These are phyloP conservation scores for Penicillium bovifimosum DNA, from an alignment of 495 filamentous ascomycete species.

Conservation along the genomic window DNA sequence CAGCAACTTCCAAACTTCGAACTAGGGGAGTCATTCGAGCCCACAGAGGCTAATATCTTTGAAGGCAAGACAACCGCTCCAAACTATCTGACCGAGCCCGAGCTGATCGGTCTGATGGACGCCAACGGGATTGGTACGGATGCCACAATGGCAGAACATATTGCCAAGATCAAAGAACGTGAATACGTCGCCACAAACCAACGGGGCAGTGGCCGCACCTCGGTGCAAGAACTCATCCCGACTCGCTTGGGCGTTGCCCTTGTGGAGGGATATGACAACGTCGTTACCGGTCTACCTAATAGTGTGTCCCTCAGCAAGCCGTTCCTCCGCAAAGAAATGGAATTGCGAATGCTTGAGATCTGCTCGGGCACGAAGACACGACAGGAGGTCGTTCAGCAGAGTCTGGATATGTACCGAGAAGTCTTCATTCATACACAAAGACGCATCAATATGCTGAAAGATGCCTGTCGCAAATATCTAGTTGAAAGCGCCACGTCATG, in stretches of 20 bases:
- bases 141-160: constrained; percentile 98
- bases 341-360: constrained; percentile 88
- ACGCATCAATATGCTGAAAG: constrained; percentile 70
- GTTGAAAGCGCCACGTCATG: constrained; percentile 26
- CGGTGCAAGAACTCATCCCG: constrained; percentile 82
- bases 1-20: constrained; percentile 74
- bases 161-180: constrained; percentile 86
- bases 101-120: constrained; percentile 97
- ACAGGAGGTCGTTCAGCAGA: constrained; percentile 69
- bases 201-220: constrained; percentile 48
- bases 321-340: constrained; percentile 98
- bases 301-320: constrained; percentile 91
- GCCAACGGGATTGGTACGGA: constrained; percentile 98
- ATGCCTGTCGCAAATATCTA: constrained; percentile 46
- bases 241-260: constrained; percentile 85
- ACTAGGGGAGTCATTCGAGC: constrained; percentile 74
- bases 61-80: constrained; percentile 84
- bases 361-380: constrained; percentile 78
- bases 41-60: constrained; percentile 80
- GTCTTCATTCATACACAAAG: constrained; percentile 73
- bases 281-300: constrained; percentile 57
- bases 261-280: constrained; percentile 87
- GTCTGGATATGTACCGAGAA: constrained; percentile 74
- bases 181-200: constrained; percentile 68
- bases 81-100: constrained; percentile 86